These are phyloP conservation scores for Rhizomucor pusillus DNA, from an alignment of 371 early-diverging fungal species.

Conservation along the genomic window DNA sequence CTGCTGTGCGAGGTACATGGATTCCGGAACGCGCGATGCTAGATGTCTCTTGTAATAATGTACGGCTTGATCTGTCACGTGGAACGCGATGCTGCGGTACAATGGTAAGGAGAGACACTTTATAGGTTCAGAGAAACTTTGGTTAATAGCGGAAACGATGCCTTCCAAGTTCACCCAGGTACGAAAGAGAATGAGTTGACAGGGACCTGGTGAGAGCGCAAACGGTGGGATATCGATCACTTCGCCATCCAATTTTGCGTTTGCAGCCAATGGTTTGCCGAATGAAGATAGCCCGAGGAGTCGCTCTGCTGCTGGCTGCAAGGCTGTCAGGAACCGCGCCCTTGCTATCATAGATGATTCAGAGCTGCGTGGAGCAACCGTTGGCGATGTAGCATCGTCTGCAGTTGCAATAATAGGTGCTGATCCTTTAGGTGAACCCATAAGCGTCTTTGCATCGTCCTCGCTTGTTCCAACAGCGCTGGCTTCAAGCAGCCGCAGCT, in stretches of 20 bases:
- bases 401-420: not conserved
- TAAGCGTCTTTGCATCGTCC: constrained; percentile 1
- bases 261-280: constrained; percentile 20
- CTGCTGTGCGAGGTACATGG: constrained; percentile 15
- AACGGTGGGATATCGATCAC: constrained; percentile 41
- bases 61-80: constrained; percentile 25
- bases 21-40: constrained; percentile 17
- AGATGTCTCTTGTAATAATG: not conserved
- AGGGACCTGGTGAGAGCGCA: constrained; percentile 25
- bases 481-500: no score
- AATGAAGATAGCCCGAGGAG: constrained; percentile 21
- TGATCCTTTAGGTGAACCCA: not conserved
- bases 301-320: constrained; percentile 19
- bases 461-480: not conserved
- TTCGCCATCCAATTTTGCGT: constrained; percentile 26
- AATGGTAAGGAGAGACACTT: constrained; percentile 36
- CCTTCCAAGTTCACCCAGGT: constrained; percentile 31
- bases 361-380: not conserved
- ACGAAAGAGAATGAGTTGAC: constrained; percentile 37
- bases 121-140: constrained; percentile 22
- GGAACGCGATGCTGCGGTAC: constrained; percentile 22
- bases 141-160: constrained; percentile 32
- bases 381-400: not conserved
- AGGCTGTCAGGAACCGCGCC: constrained; percentile 18
- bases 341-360: not conserved